Percentiles rank a stretch among this genome's conserved stretches.
Evolutionary conservation across 108 stramenopile species (phyloP).

Genomic region (Skeletonema potamos): DNA sequence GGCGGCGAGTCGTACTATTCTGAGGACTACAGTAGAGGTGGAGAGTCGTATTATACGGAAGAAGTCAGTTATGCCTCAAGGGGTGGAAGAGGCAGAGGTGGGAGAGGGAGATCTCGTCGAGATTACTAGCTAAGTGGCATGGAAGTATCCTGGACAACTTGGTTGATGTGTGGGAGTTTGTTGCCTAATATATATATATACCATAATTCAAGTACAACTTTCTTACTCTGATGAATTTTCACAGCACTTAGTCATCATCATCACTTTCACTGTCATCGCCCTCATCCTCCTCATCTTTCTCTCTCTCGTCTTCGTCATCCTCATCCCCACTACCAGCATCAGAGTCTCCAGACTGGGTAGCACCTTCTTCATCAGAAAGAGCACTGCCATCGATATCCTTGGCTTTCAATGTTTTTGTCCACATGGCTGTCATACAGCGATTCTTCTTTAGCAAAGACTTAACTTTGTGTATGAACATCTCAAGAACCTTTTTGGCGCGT

Average conservation of each 20-base stretch:
- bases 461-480: constrained; percentile 51
- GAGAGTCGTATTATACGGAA: not conserved
- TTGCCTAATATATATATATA: not conserved
- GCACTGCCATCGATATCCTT: not conserved
- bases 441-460: constrained; percentile 52
- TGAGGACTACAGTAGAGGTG: not conserved
- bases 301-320: not conserved
- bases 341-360: not conserved
- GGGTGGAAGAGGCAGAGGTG: not conserved
- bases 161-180: not conserved
- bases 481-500: constrained; percentile 44
- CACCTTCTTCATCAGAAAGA: not conserved
- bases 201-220: not conserved
- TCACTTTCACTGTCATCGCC: constrained; percentile 1
- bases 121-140: not conserved
- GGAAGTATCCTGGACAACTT: not conserved
- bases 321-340: not conserved
- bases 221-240: not conserved
- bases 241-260: not conserved
- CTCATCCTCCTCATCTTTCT: not conserved
- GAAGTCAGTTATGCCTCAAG: not conserved
- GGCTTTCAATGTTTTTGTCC: not conserved
- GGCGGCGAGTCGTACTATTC: not conserved
- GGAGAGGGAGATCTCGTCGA: not conserved
- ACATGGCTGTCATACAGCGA: constrained; percentile 46